Conservation (phyloP, 1,284 basidiomycete genomes). For the Phellopilus nigrolimitatus region DNA sequence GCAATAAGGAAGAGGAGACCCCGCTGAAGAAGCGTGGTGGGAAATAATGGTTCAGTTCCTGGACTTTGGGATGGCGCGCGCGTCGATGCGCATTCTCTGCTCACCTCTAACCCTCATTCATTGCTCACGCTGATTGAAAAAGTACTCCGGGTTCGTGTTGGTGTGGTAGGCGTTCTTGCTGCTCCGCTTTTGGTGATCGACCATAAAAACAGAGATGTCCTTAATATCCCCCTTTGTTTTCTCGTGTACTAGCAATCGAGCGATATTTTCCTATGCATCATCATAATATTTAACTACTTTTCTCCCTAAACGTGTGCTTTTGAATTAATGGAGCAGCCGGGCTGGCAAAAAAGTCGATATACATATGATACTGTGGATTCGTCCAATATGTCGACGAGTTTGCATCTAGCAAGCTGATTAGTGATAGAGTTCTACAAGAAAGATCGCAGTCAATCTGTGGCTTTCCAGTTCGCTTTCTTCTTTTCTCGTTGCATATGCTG, state of each 20-base stretch:
- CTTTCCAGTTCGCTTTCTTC: no score
- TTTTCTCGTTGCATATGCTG: no score
- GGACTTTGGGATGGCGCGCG: neutral
- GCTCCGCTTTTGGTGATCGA: neutral
- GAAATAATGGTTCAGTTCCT: constrained; percentile 7
- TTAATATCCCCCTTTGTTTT: neutral
- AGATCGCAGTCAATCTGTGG: no score
- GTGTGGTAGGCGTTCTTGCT: neutral
- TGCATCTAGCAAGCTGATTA: no score
- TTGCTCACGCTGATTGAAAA: no score
- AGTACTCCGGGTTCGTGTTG: no score
- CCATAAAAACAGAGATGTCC: neutral
- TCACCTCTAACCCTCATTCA: neutral
- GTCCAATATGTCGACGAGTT: no score
- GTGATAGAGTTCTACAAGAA: no score
- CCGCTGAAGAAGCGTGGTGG: constrained; percentile 14
- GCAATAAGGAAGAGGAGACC: constrained; percentile 42
- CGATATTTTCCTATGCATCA: neutral
- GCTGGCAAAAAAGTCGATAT: no score
- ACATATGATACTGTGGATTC: no score
- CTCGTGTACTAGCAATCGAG: neutral
- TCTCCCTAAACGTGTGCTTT: no score
- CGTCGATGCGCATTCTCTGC: neutral
- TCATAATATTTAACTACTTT: neutral
- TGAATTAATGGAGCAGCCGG: no score